Evolutionary conservation across 257 asterid species (phyloP).

Genomic region (Nicotiana undulata): DNA sequence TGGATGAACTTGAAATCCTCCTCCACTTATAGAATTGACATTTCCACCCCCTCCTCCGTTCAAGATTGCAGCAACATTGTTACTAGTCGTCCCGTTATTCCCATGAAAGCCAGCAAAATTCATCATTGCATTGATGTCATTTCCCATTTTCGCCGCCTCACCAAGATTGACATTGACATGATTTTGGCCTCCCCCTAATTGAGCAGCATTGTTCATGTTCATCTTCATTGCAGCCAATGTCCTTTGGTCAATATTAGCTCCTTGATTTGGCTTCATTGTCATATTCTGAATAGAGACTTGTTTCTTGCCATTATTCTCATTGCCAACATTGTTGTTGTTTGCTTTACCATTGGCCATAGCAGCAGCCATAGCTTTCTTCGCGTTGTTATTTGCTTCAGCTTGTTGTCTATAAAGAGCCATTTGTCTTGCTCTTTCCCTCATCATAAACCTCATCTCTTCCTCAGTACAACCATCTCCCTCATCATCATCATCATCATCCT

Average conservation of each 20-base stretch:
- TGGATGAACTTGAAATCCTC: slow-evolving; percentile 13
- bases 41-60: slow-evolving; percentile 7
- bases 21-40: slow-evolving; percentile 1
- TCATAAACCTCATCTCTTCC: slow-evolving; percentile 27
- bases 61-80: slow-evolving; percentile 11
- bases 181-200: slow-evolving; percentile 2
- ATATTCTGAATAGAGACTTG: slow-evolving; percentile 25
- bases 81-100: slow-evolving; percentile 12
- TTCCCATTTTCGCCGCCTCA: slow-evolving; percentile 22
- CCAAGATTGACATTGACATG: slow-evolving; percentile 5
- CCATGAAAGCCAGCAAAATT: slow-evolving; percentile 66
- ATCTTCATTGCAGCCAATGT: slow-evolving; percentile 32
- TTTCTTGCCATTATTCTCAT: slow-evolving; percentile 25
- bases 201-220: slow-evolving; percentile 21
- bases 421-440: slow-evolving; percentile 25
- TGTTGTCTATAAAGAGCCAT: slow-evolving; percentile 46
- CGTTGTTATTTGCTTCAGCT: slow-evolving; percentile 24
- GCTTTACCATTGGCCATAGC: slow-evolving; percentile 20
- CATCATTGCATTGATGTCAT: slow-evolving; percentile 50
- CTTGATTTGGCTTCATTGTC: slow-evolving; percentile 16
- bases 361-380: slow-evolving; percentile 18
- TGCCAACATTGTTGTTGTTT: slow-evolving; percentile 17
- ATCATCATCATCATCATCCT: slow-evolving; percentile 24
- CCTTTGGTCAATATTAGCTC: slow-evolving; percentile 27
- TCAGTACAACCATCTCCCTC: slow-evolving; percentile 18